Evolutionary conservation across 306 rosid species (phyloP), one percentile per base, ranked within the genome.

Genomic region (Pachyrhizus erosus): DNA sequence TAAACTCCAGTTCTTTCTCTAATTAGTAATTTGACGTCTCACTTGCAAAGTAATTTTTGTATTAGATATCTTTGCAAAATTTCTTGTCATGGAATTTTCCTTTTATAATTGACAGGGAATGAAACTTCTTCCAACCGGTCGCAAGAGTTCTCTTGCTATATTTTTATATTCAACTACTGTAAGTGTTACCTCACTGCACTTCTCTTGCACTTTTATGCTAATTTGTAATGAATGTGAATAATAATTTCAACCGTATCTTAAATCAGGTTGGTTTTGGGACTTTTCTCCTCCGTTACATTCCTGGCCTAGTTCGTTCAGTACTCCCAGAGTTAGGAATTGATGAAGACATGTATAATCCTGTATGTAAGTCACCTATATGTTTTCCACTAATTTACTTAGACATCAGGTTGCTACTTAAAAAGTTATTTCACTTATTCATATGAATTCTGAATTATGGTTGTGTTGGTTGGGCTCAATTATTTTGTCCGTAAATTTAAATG

Each of bases 51-150:
- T n/a, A 75, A n/a, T 76, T 66, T 33, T 60, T 77, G 68, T 77
- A 23, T 72, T 68, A 51, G 62, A 60, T 67, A 45, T 27, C 37
- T 26, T n/a, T n/a, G 62, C 23, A 31, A 73, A 61, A 15, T 57
- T 76, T 75, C 42, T 51, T 70, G 43, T 24, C 23, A 58, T 79
- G 68, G 46, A 43, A 70, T 43, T 20, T 57, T 64, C 79, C 66
- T 85, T 78, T 81, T 92, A 80, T 71, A 48, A 37, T 82, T 91
- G 83, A 74, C 90, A 95, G 98, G 98, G 97, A 77, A 91, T 92
- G 97, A 93, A 93, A 89, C 96, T 96, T 82, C 93, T 96, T 64
- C 99, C 99, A 45, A 93, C 97, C 64, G 98, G 98, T 65, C 94
- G 97, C 72, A 96, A 77, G 92, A 92, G 54, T 83, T 94, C 97